Conservation (phyloP, 768 basidiomycete genomes). For the Plicaturopsis crispa region DNA sequence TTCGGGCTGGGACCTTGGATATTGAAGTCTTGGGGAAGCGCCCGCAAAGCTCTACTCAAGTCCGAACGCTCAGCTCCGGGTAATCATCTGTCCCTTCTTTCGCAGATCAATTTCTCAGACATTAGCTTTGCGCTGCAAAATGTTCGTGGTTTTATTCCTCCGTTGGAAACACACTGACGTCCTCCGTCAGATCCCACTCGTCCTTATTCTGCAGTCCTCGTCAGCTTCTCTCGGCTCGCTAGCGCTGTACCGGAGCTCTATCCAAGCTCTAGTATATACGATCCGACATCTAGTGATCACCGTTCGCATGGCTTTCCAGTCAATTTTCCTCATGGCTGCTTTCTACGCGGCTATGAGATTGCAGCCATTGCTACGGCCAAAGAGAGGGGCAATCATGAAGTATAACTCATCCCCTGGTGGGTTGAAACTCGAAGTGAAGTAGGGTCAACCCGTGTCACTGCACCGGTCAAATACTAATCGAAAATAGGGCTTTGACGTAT, state of each 20-base stretch:
- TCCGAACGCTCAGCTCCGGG: conserved; percentile 39
- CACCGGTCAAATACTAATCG: too few species aligned
- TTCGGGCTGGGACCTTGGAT: conserved; percentile 87
- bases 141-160: conserved; percentile 32
- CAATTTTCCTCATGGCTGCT: conserved; percentile 80
- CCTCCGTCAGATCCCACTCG: conserved; percentile 55
- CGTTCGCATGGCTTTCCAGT: conserved; percentile 71
- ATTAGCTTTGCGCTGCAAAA: conserved; percentile 62
- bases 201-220: conserved; percentile 66
- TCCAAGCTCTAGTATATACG: conserved; percentile 64
- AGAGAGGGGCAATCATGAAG: conserved; percentile 37
- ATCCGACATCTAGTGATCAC: conserved; percentile 56
- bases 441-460: too few species aligned
- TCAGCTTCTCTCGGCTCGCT: conserved; percentile 75
- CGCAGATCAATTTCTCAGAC: conserved; percentile 57
- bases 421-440: conserved; percentile 68
- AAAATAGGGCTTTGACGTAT: conserved; percentile 57
- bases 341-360: conserved; percentile 73
- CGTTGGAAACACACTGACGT: background rate
- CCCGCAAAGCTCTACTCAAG: conserved; percentile 51
- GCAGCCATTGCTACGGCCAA: conserved; percentile 60
- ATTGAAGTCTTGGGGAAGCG: conserved; percentile 64
- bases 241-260: conserved; percentile 71
- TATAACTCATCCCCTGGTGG: conserved; percentile 49
- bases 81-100: conserved; percentile 38